Evolutionary conservation across 108 stramenopile species (phyloP).

Genomic region (Skeletonema tropicum): DNA sequence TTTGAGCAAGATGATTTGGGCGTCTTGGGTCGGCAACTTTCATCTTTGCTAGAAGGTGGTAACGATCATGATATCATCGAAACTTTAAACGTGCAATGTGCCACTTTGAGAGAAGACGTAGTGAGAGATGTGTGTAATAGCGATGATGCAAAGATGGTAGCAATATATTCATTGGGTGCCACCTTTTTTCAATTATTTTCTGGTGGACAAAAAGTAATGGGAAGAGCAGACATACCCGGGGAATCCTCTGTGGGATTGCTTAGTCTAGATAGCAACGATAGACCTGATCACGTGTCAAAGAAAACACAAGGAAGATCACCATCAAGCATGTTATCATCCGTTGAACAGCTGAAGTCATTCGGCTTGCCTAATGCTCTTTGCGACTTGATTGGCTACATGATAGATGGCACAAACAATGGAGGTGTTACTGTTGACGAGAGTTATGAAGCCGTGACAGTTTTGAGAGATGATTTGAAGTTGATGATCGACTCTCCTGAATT

Average conservation of each 20-base stretch:
- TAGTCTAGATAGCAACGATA: neutral
- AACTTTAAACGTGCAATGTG: neutral
- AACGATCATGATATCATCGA: neutral
- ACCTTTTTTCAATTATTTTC: slow-evolving; percentile 1
- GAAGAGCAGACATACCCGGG: neutral
- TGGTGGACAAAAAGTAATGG: neutral
- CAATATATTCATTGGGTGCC: neutral
- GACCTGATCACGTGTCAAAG: too few relatives aligned
- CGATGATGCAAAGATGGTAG: neutral
- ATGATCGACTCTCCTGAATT: neutral
- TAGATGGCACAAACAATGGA: neutral
- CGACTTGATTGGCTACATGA: slow-evolving; percentile 1
- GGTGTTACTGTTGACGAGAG: neutral
- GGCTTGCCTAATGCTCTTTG: slow-evolving; percentile 11
- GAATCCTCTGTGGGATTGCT: neutral
- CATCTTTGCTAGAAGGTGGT: slow-evolving; percentile 1
- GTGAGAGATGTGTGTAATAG: neutral
- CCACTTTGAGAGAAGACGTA: neutral
- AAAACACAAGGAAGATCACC: too few relatives aligned
- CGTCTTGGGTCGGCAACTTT: neutral
- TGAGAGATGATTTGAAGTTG: neutral
- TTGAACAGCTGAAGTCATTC: neutral
- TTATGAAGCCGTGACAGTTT: neutral
- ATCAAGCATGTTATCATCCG: neutral
- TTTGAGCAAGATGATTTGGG: neutral